phyloP scores from a whole-genome alignment of 148 eudicot species.

The Spergularia marina region DNA sequence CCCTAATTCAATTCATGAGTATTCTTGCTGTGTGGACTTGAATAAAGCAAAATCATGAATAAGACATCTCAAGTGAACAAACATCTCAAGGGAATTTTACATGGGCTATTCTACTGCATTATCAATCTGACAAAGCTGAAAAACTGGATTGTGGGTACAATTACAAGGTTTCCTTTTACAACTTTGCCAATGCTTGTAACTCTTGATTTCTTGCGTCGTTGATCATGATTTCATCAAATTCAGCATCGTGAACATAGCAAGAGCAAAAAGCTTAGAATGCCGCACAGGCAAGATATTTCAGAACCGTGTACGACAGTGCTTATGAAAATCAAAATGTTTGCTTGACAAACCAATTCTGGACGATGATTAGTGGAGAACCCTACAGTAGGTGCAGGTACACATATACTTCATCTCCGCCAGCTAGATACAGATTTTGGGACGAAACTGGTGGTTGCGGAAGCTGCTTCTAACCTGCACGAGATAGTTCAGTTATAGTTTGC shows the following conservation, averaged over 20 bases:
- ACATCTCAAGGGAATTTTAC: too few relatives aligned
- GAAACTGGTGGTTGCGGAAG: slow-evolving; percentile 29
- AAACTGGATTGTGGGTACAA: too few relatives aligned
- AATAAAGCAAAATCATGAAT: too few relatives aligned
- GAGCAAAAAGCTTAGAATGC: background rate
- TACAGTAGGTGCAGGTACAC: too few relatives aligned
- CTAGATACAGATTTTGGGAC: slow-evolving; percentile 44
- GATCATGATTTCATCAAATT: background rate
- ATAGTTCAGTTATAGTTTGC: background rate
- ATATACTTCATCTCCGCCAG: slow-evolving; percentile 35
- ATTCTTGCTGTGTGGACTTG: too few relatives aligned
- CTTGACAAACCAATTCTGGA: background rate
- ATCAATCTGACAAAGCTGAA: too few relatives aligned
- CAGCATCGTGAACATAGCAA: background rate
- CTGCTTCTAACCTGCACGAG: slow-evolving; percentile 41
- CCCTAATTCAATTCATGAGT: too few relatives aligned
- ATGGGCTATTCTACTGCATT: too few relatives aligned
- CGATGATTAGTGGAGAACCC: background rate
- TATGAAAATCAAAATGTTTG: background rate
- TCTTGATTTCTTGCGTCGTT: background rate
- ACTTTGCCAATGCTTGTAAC: background rate
- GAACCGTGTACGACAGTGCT: background rate
- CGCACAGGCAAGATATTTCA: background rate
- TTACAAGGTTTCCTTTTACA: too few relatives aligned
- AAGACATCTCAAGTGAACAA: too few relatives aligned